Conservation (phyloP, 2,329 filamentous ascomycete genomes). For the Trichoderma breve region DNA sequence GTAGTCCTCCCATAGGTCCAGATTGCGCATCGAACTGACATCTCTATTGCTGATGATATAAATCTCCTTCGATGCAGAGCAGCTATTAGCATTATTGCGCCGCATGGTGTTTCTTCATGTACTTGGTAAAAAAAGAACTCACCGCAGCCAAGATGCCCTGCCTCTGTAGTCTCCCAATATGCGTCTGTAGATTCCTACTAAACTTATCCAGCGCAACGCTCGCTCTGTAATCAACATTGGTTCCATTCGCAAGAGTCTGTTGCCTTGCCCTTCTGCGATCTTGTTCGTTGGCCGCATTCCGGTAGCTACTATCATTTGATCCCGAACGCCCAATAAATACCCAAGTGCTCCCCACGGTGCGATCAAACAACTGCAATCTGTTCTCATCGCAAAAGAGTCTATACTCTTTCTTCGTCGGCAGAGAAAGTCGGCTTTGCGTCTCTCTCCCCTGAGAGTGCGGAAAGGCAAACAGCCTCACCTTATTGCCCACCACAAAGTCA, state of each 20-base stretch:
- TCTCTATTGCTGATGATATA: conserved; percentile 45
- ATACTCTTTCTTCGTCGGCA: conserved; percentile 40
- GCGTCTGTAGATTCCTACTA: conserved; percentile 34
- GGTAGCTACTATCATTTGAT: conserved; percentile 35
- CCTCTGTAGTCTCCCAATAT: conserved; percentile 38
- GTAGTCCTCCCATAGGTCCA: conserved; percentile 42
- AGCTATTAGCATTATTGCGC: too few species aligned
- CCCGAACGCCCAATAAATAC: conserved; percentile 33
- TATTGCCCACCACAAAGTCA: conserved; percentile 36
- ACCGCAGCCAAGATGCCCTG: conserved; percentile 39
- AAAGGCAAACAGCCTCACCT: conserved; percentile 39
- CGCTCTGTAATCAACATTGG: conserved; percentile 16
- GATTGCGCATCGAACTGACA: conserved; percentile 33
- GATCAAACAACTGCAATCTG: conserved; percentile 39
- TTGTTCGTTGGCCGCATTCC: conserved; percentile 17
- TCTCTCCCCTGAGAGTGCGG: conserved; percentile 36
- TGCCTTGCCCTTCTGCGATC: conserved; percentile 15
- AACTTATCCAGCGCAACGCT: conserved; percentile 42
- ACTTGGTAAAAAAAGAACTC: conserved; percentile 22
- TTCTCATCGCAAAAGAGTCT: conserved; percentile 37
- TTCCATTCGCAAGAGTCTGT: background rate
- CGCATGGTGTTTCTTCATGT: too few species aligned
- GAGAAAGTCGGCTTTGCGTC: conserved; percentile 32
- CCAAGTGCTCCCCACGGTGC: conserved; percentile 37
- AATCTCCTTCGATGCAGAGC: conserved; percentile 33